A percentile compares a stretch with the other conserved stretches of the same genome.
phyloP scores from a whole-genome alignment of 2,329 filamentous ascomycete genomes.

The Cercospora zeae-maydis region DNA sequence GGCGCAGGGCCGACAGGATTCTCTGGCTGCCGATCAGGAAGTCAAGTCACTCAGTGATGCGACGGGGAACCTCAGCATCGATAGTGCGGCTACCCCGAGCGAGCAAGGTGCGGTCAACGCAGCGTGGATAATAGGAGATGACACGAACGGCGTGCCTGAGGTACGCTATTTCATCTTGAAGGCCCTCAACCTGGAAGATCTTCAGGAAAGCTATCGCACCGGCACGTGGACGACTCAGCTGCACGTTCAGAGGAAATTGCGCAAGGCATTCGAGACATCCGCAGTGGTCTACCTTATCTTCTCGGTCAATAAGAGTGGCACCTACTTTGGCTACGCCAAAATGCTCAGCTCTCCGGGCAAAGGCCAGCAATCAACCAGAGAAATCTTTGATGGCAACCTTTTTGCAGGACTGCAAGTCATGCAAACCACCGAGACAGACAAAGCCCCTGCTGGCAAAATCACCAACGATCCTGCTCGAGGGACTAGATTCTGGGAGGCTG shows the following conservation, averaged over 20 bases:
- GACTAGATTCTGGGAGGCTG: slow-evolving; percentile 93
- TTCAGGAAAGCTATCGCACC: slow-evolving; percentile 78
- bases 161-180: slow-evolving; percentile 87
- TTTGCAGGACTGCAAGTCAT: slow-evolving; percentile 48
- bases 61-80: not conserved
- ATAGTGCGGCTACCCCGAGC: not conserved
- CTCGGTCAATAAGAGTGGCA: slow-evolving; percentile 93
- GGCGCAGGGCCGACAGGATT: not conserved
- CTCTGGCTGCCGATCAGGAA: not conserved
- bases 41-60: not conserved
- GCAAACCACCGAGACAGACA: slow-evolving; percentile 70
- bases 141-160: slow-evolving; percentile 20
- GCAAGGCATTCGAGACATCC: slow-evolving; percentile 73
- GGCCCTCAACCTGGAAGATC: slow-evolving; percentile 83
- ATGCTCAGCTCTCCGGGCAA: slow-evolving; percentile 74
- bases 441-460: slow-evolving; percentile 75
- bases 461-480: slow-evolving; percentile 87
- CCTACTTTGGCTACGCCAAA: slow-evolving; percentile 91
- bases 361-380: not conserved
- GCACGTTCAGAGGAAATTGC: slow-evolving; percentile 79
- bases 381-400: slow-evolving; percentile 59
- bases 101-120: not conserved
- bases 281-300: slow-evolving; percentile 90
- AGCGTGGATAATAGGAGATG: not conserved
- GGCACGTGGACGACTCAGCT: slow-evolving; percentile 91